Evolutionary conservation across 2,329 filamentous ascomycete genomes (phyloP).

Genomic region (Lasiodiplodia hormozganensis): DNA sequence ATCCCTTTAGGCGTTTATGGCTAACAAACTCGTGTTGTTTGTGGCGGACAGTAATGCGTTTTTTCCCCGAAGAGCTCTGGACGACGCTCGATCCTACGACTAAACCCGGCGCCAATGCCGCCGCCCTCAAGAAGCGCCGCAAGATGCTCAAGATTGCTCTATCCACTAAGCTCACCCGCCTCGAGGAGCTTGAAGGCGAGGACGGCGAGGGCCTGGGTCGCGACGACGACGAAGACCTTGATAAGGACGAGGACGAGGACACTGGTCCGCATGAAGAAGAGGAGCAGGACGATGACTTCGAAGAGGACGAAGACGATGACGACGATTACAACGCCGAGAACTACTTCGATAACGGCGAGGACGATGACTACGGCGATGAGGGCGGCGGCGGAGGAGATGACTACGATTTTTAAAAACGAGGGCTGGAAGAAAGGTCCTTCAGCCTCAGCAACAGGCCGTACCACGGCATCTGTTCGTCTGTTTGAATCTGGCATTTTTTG

Average conservation of each 20-base stretch:
- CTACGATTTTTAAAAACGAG: slow-evolving; percentile 14
- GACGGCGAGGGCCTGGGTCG: slow-evolving; percentile 33
- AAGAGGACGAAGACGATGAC: slow-evolving; percentile 67
- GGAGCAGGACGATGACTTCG: slow-evolving; percentile 63
- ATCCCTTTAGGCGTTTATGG: slow-evolving; percentile 25
- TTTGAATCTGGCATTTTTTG: neutral
- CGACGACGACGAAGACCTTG: slow-evolving; percentile 47
- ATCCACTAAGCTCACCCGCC: slow-evolving; percentile 46
- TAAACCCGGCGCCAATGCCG: slow-evolving; percentile 31
- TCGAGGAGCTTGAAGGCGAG: slow-evolving; percentile 42
- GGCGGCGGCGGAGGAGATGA: slow-evolving; percentile 58
- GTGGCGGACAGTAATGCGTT: slow-evolving; percentile 55
- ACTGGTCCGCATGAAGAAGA: slow-evolving; percentile 56
- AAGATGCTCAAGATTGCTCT: slow-evolving; percentile 44
- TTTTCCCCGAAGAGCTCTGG: slow-evolving; percentile 67
- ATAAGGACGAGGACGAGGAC: slow-evolving; percentile 42
- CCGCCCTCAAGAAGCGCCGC: slow-evolving; percentile 40
- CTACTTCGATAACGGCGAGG: slow-evolving; percentile 68
- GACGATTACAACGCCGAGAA: slow-evolving; percentile 71
- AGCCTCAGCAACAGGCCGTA: neutral
- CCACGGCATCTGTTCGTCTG: neutral
- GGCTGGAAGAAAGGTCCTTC: neutral
- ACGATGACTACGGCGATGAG: slow-evolving; percentile 59
- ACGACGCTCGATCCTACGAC: slow-evolving; percentile 54
- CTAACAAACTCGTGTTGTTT: neutral